phyloP scores from a whole-genome alignment of 1,284 basidiomycete genomes.

The Moniliella sp. region DNA sequence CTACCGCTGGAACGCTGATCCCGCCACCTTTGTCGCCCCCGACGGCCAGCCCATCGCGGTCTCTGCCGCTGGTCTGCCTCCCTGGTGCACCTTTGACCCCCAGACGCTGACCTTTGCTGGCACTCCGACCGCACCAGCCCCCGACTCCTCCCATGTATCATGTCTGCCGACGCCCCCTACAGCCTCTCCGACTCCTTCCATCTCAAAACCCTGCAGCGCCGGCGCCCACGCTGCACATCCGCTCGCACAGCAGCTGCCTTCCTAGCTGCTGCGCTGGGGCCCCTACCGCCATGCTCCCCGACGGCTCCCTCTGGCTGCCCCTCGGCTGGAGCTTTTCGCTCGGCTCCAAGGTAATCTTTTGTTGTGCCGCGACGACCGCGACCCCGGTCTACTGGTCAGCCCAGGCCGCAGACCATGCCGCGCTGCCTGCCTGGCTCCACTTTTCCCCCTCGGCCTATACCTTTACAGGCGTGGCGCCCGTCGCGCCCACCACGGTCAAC shows the following conservation, averaged over 20 bases:
- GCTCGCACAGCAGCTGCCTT: constrained; percentile 19
- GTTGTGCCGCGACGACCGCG: constrained; percentile 35
- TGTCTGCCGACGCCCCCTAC: too few relatives aligned
- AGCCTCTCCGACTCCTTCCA: constrained; percentile 5
- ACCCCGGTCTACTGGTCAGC: constrained; percentile 47
- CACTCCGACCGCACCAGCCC: constrained; percentile 6
- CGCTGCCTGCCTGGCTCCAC: constrained; percentile 53
- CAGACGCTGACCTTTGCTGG: constrained; percentile 11
- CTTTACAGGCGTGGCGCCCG: constrained; percentile 56
- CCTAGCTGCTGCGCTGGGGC: constrained; percentile 12
- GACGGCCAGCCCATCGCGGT: not conserved
- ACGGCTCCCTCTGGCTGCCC: constrained; percentile 46
- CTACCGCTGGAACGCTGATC: constrained; percentile 17
- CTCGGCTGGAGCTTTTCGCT: constrained; percentile 72
- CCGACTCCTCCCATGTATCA: not conserved
- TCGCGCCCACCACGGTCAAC: too few relatives aligned
- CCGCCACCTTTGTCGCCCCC: constrained; percentile 11
- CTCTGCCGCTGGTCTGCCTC: constrained; percentile 7
- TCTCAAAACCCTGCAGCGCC: constrained; percentile 12
- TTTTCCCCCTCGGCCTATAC: constrained; percentile 52
- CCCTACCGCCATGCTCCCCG: constrained; percentile 14
- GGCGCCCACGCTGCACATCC: constrained; percentile 18
- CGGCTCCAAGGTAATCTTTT: constrained; percentile 54
- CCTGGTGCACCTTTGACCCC: constrained; percentile 19
- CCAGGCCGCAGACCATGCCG: constrained; percentile 45